These are phyloP conservation scores for Powellomyces hirtus DNA, from an alignment of 192 early-diverging fungal genomes.

Conservation along the genomic window DNA sequence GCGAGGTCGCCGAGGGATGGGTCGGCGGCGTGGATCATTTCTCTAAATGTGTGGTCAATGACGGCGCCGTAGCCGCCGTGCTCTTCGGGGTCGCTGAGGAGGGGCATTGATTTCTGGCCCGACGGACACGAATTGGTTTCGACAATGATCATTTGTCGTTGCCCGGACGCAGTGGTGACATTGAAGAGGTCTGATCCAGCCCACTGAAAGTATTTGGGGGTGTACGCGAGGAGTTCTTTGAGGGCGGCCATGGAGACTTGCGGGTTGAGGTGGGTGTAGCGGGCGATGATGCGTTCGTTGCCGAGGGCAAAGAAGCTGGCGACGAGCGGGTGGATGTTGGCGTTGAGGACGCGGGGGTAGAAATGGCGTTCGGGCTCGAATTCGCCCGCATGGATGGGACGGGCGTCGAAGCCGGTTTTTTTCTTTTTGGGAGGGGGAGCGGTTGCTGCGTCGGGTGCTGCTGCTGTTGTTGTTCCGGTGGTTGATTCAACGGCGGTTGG, in stretches of 20 bases:
- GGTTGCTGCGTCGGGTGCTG: too few relatives aligned
- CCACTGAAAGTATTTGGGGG: constrained; percentile 81
- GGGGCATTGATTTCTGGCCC: constrained; percentile 88
- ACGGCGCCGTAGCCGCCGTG: constrained; percentile 78
- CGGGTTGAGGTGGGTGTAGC: constrained; percentile 84
- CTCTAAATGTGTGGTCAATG: constrained; percentile 73
- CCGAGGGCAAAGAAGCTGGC: constrained; percentile 80
- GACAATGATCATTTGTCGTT: constrained; percentile 89
- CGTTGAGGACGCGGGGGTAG: constrained; percentile 86
- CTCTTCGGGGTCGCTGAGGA: constrained; percentile 65
- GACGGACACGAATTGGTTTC: constrained; percentile 91
- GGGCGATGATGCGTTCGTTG: constrained; percentile 83
- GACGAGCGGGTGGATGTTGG: constrained; percentile 83
- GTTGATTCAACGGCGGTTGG: too few relatives aligned
- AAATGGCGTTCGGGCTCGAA: constrained; percentile 85
- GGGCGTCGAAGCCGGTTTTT: constrained; percentile 10
- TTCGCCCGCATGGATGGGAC: constrained; percentile 46
- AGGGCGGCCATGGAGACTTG: constrained; percentile 67
- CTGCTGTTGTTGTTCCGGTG: too few relatives aligned
- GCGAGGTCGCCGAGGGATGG: constrained; percentile 69
- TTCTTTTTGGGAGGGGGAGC: too few relatives aligned
- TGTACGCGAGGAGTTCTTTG: constrained; percentile 55
- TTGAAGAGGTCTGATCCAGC: constrained; percentile 88
- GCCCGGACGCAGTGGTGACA: constrained; percentile 76
- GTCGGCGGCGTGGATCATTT: constrained; percentile 64